Evolutionary conservation across 345 rosid genomes (phyloP).

Genomic region (Salix brachista): DNA sequence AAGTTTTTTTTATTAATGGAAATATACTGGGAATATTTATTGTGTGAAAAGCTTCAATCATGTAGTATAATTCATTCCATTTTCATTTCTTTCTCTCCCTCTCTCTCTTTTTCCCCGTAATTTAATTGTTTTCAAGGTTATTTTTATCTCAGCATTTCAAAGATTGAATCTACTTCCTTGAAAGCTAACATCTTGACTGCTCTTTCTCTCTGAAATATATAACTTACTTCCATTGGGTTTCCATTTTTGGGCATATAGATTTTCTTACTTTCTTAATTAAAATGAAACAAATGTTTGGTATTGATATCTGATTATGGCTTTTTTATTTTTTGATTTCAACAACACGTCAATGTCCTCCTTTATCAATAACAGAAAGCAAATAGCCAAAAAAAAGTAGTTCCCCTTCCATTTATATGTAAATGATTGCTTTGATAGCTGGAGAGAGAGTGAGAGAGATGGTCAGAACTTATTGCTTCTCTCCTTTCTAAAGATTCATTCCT

Average conservation of each 20-base stretch:
- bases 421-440: neutral
- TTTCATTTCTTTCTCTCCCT: too few relatives aligned
- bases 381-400: too few relatives aligned
- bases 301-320: neutral
- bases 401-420: neutral
- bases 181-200: neutral
- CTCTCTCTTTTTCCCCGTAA: neutral
- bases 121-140: neutral
- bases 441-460: too few relatives aligned
- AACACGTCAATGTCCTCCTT: neutral
- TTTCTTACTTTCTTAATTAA: too few relatives aligned
- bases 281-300: neutral
- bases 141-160: neutral
- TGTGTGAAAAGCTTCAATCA: neutral
- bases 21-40: neutral
- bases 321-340: neutral
- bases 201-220: neutral
- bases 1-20: neutral
- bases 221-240: neutral
- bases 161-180: neutral
- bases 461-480: neutral
- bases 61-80: neutral
- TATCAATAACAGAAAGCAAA: constrained; percentile 1
- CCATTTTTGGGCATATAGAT: too few relatives aligned
- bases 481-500: neutral